phyloP scores from a whole-genome alignment of 495 filamentous ascomycete genomes.

The Hypoxylon rickii region DNA sequence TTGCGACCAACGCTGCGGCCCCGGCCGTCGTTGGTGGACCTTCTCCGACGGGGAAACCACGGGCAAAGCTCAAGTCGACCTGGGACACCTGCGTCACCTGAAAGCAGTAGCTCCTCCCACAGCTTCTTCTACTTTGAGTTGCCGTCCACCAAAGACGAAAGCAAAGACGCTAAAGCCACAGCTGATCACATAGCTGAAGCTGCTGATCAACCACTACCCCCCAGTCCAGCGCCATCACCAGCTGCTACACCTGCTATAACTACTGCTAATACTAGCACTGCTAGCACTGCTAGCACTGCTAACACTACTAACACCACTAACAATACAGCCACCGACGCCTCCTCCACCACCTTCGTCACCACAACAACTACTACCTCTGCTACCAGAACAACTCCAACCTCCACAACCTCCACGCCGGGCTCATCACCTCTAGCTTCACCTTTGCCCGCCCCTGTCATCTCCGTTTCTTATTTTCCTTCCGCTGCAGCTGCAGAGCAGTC shows the following conservation, averaged over 20 bases:
- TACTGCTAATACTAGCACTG: constrained; percentile 30
- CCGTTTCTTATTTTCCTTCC: constrained; percentile 36
- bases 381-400: constrained; percentile 44
- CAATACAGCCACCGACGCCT: constrained; percentile 28
- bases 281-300: constrained; percentile 47
- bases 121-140: too few relatives aligned
- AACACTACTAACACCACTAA: constrained; percentile 35
- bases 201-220: constrained; percentile 59
- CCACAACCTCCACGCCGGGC: constrained; percentile 32
- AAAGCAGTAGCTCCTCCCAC: constrained; percentile 8
- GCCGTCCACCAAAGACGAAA: too few relatives aligned
- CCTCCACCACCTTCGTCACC: constrained; percentile 19
- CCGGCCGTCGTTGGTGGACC: constrained; percentile 74
- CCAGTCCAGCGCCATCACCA: constrained; percentile 51
- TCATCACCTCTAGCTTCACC: constrained; percentile 39
- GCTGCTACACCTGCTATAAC: constrained; percentile 29
- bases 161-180: constrained; percentile 39
- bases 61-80: constrained; percentile 39
- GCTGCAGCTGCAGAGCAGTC: constrained; percentile 44
- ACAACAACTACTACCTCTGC: constrained; percentile 42
- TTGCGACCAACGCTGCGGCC: constrained; percentile 66
- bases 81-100: constrained; percentile 37
- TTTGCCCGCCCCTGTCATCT: constrained; percentile 37
- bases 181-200: constrained; percentile 40
- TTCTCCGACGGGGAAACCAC: constrained; percentile 58